These are phyloP conservation scores for Dryas alaskensis DNA, from an alignment of 306 rosid species.

Conservation along the genomic window DNA sequence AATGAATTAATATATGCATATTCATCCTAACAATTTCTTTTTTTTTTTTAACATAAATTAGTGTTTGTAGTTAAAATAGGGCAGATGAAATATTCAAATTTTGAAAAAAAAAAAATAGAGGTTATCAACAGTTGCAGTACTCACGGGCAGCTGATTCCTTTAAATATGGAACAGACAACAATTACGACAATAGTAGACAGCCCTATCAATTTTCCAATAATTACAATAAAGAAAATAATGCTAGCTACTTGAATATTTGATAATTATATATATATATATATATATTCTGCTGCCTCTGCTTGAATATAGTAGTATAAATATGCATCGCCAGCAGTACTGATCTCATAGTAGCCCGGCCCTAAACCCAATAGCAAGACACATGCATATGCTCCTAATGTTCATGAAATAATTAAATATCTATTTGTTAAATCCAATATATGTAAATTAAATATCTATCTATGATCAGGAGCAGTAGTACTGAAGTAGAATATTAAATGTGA, in stretches of 20 bases:
- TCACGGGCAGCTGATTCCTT: conserved; percentile 23
- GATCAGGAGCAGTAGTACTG: background rate
- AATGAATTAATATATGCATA: background rate
- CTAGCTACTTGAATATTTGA: background rate
- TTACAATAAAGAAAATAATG: conserved; percentile 6
- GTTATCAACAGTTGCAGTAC: background rate
- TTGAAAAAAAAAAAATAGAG: background rate
- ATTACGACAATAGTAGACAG: conserved; percentile 21
- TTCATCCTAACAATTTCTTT: background rate
- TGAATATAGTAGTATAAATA: background rate
- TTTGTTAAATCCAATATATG: too few relatives aligned
- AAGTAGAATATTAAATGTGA: conserved; percentile 1
- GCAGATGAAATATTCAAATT: background rate
- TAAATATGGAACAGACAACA: conserved; percentile 17
- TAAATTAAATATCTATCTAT: background rate
- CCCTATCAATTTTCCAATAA: conserved; percentile 20
- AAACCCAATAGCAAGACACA: conserved; percentile 12
- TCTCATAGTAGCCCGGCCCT: conserved; percentile 4
- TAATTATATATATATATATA: background rate
- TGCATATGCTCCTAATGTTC: background rate
- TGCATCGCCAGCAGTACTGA: background rate
- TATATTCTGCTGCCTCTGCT: background rate
- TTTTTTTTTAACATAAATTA: background rate
- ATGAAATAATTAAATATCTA: too few relatives aligned
- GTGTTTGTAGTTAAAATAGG: background rate